Evolutionary conservation across 768 basidiomycete species (phyloP), one percentile per base, ranked within the genome.

Genomic region (Neoboletus brunneissimus): DNA sequence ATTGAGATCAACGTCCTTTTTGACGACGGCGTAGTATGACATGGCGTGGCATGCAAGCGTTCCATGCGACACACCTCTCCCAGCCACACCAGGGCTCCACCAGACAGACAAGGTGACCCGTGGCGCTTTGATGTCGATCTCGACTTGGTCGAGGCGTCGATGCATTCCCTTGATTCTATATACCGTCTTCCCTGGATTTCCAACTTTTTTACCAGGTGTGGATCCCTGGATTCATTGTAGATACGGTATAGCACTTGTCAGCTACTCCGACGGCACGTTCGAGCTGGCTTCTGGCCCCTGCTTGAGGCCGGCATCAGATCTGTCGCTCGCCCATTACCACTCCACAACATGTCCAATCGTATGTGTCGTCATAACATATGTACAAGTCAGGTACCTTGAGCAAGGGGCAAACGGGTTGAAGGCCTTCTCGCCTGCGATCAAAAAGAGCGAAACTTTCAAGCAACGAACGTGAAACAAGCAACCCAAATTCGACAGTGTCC

Each of bases 1-100:
- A 66, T 66, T 66, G 61, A 49, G 31, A 53, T 41, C 60, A 52
- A 42, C 51, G 44, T 53, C 37, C 55, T 35, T 27, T 51, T 42
- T 32, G 37, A 61, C 58, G 48, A 49, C 47, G n/a, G n/a, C n/a
- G 43, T 18, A 7, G 31, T 37, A 44, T 40, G 42, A 47, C 43
- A 50, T 20, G 49, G 12, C 29, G 51, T 18, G 48, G 12, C 23
- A 2, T 20, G 41, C 37, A 48, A 57, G 38, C 42, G 22, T 32
- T 40, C 11, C 54, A 57, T n/a, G 38, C 18, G 22, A 57, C 54
- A 32, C 55, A 62, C 44, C 15, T 40, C 38, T 35, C 34, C 45
- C 40, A 34, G 35, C 57, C 18, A 37, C n/a, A 37, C 50, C 20
- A 54, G 48, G 41, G 59, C 38, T n/a, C 16, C 23, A 40, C 18